Evolutionary conservation across 164 flowering plant genomes (phyloP).

Genomic region (Stephania yunnanensis): DNA sequence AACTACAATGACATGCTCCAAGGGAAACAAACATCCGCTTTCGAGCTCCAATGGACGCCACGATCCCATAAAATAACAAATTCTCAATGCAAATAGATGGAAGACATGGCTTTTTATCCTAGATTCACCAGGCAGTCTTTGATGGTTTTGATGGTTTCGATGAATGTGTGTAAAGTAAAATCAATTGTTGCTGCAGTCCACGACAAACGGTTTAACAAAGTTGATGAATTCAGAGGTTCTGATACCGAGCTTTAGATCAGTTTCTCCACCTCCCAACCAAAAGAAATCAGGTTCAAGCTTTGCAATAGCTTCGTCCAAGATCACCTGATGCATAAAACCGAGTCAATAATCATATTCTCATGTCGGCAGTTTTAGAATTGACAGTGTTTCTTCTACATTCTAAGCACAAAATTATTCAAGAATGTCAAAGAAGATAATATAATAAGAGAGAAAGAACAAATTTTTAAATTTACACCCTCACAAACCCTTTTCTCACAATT

Average conservation of each 20-base stretch:
- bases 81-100: background rate
- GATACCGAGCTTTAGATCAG: slow-evolving; percentile 83
- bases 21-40: background rate
- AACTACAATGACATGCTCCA: background rate
- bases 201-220: slow-evolving; percentile 67
- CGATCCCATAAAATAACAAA: background rate
- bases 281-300: slow-evolving; percentile 81
- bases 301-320: slow-evolving; percentile 85
- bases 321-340: slow-evolving; percentile 53
- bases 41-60: background rate
- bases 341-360: slow-evolving; percentile 6
- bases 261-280: slow-evolving; percentile 96
- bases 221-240: slow-evolving; percentile 71
- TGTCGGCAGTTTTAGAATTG: background rate
- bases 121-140: background rate
- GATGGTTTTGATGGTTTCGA: background rate
- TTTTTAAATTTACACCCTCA: background rate
- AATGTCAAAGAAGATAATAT: background rate
- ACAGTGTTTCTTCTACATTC: slow-evolving; percentile 4
- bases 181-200: slow-evolving; percentile 29
- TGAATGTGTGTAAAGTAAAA: background rate
- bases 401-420: background rate
- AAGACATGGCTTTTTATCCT: background rate
- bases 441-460: background rate
- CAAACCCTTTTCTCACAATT: background rate